phyloP scores from a whole-genome alignment of 2,329 filamentous ascomycete species.

The Aspergillus fumigatus region DNA sequence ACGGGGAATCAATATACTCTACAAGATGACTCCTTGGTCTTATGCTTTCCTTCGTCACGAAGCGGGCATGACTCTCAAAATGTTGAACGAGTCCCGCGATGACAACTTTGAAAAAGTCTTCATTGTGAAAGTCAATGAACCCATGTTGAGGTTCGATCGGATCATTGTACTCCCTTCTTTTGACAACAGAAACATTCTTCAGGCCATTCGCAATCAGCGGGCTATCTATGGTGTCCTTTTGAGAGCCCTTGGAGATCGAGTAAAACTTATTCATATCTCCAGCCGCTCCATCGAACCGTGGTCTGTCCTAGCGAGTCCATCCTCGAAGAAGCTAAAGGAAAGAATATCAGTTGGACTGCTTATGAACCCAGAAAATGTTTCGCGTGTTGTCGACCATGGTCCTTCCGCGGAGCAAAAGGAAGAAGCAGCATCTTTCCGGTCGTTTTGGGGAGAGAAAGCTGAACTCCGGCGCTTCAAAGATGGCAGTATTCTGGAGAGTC shows the following conservation, averaged over 20 bases:
- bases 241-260: constrained; percentile 70
- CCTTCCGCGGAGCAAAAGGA: constrained; percentile 81
- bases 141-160: constrained; percentile 53
- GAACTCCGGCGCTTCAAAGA: constrained; percentile 94
- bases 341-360: constrained; percentile 62
- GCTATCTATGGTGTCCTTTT: constrained; percentile 60
- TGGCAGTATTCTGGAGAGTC: constrained; percentile 85
- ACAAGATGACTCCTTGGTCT: constrained; percentile 86
- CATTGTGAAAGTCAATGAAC: constrained; percentile 56
- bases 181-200: constrained; percentile 23
- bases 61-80: constrained; percentile 67
- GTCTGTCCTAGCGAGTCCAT: constrained; percentile 42
- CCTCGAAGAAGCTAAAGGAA: constrained; percentile 22
- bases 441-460: constrained; percentile 92
- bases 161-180: constrained; percentile 36
- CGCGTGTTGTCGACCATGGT: constrained; percentile 79
- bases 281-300: constrained; percentile 41
- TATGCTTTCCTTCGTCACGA: constrained; percentile 69
- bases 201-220: constrained; percentile 26
- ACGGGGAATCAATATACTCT: constrained; percentile 74
- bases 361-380: constrained; percentile 67
- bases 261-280: constrained; percentile 61
- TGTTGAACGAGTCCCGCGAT: constrained; percentile 67
- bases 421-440: constrained; percentile 73
- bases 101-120: constrained; percentile 86